A percentile compares a stretch with the other conserved stretches of the same genome.
Evolutionary conservation across 1,284 basidiomycete genomes (phyloP).

Genomic region (Neolentinus lepideus): DNA sequence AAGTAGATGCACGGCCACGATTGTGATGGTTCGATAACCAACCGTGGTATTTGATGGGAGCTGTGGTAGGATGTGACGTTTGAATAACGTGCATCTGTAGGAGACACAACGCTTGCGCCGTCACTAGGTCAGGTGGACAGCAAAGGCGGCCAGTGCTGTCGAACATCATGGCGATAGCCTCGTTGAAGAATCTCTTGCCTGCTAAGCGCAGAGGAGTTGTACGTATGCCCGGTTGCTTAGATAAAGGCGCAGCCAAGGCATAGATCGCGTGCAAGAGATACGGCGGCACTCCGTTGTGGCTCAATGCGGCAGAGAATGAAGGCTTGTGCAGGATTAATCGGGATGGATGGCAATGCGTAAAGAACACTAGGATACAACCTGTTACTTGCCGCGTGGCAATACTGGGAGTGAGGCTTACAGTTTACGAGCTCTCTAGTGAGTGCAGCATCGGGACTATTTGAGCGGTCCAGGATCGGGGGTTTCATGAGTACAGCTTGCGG

Average conservation of each 20-base stretch:
- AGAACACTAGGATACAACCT: constrained; percentile 50
- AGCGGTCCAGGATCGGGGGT: constrained; percentile 23
- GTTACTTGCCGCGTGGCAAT: constrained; percentile 6
- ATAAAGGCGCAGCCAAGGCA: constrained; percentile 67
- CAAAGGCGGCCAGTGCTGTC: constrained; percentile 53
- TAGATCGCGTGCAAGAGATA: constrained; percentile 67
- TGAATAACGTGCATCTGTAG: constrained; percentile 55
- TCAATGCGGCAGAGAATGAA: constrained; percentile 58
- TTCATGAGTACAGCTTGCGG: constrained; percentile 10
- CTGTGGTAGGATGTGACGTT: not conserved
- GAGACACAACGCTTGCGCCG: constrained; percentile 66
- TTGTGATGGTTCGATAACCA: too few species aligned
- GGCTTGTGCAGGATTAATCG: constrained; percentile 70
- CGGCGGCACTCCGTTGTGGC: constrained; percentile 54
- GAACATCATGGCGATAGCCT: constrained; percentile 63
- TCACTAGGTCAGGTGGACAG: constrained; percentile 47
- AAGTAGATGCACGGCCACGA: too few species aligned
- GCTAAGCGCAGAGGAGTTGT: constrained; percentile 54
- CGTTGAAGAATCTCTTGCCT: constrained; percentile 63
- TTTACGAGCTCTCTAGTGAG: constrained; percentile 70
- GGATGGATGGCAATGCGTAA: constrained; percentile 71
- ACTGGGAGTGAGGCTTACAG: constrained; percentile 35
- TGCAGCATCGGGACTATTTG: constrained; percentile 40
- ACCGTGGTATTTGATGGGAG: not conserved
- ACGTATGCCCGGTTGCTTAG: constrained; percentile 54